These are phyloP conservation scores for Eucalyptus regnans DNA, from an alignment of 345 rosid species.

Conservation along the genomic window DNA sequence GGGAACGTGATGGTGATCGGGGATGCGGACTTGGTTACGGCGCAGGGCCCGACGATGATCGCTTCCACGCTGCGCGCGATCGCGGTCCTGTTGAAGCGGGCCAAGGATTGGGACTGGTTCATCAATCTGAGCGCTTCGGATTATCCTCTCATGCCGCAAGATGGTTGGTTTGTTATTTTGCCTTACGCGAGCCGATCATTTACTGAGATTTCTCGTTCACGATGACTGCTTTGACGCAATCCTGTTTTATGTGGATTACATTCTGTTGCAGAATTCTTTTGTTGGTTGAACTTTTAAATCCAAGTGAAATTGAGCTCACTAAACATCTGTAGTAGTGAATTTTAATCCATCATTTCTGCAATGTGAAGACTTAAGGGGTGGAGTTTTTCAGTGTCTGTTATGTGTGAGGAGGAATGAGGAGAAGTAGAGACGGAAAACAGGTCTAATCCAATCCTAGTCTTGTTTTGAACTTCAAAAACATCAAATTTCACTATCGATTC, in stretches of 20 bases:
- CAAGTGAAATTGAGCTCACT: not conserved
- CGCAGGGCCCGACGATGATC: conserved; percentile 75
- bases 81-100: conserved; percentile 60
- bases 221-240: not conserved
- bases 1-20: conserved; percentile 84
- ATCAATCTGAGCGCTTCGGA: conserved; percentile 72
- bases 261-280: not conserved
- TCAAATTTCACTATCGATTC: not conserved
- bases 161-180: conserved; percentile 34
- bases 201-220: not conserved
- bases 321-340: not conserved
- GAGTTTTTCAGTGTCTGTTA: not conserved
- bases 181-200: not conserved
- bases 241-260: not conserved
- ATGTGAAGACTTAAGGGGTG: not conserved
- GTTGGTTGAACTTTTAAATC: not conserved
- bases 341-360: not conserved
- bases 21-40: conserved; percentile 66
- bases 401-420: not conserved
- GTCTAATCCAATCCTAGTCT: not conserved
- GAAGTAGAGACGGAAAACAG: not conserved
- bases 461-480: not conserved
- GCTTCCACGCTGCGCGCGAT: conserved; percentile 68
- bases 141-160: conserved; percentile 88
- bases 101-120: conserved; percentile 93